Evolutionary conservation across 2,329 filamentous ascomycete species (phyloP).

Genomic region (Blastomyces parvus): DNA sequence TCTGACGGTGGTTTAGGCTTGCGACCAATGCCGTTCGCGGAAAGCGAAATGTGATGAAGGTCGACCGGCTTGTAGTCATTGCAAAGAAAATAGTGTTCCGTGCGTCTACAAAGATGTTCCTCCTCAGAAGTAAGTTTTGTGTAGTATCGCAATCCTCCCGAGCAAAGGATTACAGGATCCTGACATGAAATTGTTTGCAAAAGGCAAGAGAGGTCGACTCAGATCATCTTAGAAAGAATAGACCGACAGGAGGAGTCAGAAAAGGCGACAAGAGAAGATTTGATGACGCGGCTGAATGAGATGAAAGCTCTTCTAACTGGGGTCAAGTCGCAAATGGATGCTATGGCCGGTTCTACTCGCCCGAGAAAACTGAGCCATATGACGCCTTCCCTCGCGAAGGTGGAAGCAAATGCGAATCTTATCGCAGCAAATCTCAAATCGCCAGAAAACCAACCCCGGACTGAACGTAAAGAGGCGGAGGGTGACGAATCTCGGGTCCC

Average conservation of each 20-base stretch:
- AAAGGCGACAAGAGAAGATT: not conserved
- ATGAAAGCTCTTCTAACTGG: constrained; percentile 9
- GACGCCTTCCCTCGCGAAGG: not conserved
- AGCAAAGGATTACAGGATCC: not conserved
- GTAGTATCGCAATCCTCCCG: constrained; percentile 15
- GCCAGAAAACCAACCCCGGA: not conserved
- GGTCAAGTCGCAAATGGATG: constrained; percentile 1
- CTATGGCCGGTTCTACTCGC: not conserved
- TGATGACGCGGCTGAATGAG: constrained; percentile 1
- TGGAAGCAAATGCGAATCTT: not conserved
- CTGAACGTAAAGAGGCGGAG: not conserved
- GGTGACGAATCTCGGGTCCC: not conserved
- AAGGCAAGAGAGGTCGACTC: constrained; percentile 36
- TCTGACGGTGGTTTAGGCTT: constrained; percentile 53
- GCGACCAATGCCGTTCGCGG: constrained; percentile 75
- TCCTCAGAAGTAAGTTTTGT: constrained; percentile 66
- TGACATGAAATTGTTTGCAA: not conserved
- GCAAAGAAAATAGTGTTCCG: constrained; percentile 71
- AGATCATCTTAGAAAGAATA: constrained; percentile 29
- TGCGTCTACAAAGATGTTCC: constrained; percentile 88
- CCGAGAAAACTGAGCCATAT: constrained; percentile 1
- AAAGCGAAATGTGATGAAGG: constrained; percentile 91
- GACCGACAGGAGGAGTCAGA: constrained; percentile 24
- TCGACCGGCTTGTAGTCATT: constrained; percentile 71
- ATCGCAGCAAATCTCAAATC: not conserved